Base-by-base conservation (phyloP, 352 stramenopile genomes). In the Saprolegnia diclina region DNA sequence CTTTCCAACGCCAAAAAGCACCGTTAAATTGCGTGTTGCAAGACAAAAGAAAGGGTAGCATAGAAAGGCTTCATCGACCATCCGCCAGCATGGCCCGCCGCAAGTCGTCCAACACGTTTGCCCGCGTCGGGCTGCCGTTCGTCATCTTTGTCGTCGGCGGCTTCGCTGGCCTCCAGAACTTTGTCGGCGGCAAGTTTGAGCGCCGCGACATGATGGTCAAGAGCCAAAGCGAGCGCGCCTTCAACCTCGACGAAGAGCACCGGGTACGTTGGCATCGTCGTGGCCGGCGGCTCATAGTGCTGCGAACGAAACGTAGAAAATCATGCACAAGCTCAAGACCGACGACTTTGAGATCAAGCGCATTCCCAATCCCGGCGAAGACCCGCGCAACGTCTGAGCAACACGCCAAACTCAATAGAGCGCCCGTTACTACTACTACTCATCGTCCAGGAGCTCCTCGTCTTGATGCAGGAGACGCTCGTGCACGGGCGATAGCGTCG, bases 341-440 rank as follows among this genome's bases (percentile, higher is more conserved):
- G 80, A 92, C 66, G 87, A 93, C 65, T 95, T 93, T 57, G 87
- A 91, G 69, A 73, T 95, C 65, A 95, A 95, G 68, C 87, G 85
- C 10, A 81, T 95, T 54, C 87, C 87, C 13, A 83, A 80, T 26
- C 78, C 77, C 26, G 77, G 80, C 54, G 80, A 85, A 22, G 56
- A 71, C 29, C 57, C 57, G n/a, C 57, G 57, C 40, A 66, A 66
- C 22, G 57, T 66, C 24, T 54, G 29, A 35, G 29, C 29, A 5
- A 35, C 5, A 35, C 29, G 29, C n/a, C 29, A 35, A 35, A 5
- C 5, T 5, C 29, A 35, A 35, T 35, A 35, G 2, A 35, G 5
- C 2, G 29, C 29, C 9, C n/a, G n/a, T n/a, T n/a, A n/a, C 26
- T 32, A 59, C 21, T 59, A 32, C 18, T 63, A 40, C 55, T 44